Percentiles rank a stretch among this genome's conserved stretches.
Conservation (phyloP, 805 yeast species). For the Debaryomyces hansenii region DNA sequence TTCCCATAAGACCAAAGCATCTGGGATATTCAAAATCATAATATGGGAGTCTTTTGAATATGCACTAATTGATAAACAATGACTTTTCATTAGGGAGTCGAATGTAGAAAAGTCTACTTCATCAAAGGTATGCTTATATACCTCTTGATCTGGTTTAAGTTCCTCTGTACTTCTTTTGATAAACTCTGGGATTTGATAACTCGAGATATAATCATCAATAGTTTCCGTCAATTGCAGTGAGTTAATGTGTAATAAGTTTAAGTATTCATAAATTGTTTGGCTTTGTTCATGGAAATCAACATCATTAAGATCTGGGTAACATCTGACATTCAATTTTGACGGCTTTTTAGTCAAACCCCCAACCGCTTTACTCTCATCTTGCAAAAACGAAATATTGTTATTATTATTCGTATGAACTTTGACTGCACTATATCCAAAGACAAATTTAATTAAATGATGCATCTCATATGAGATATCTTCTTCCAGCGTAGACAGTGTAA, state of each 20-base stretch:
- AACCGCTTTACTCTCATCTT: neutral
- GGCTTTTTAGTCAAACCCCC: neutral
- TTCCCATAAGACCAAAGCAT: neutral
- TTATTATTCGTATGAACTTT: neutral
- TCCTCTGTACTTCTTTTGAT: neutral
- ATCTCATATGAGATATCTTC: neutral
- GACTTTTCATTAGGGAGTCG: neutral
- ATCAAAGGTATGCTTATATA: too few relatives aligned
- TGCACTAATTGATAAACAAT: neutral
- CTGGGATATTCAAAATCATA: neutral
- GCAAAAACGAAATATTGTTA: neutral
- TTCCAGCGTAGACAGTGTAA: neutral
- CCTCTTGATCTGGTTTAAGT: neutral
- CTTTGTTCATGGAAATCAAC: conserved; percentile 3
- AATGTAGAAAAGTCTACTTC: neutral
- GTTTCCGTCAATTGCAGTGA: conserved; percentile 12
- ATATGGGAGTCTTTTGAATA: neutral
- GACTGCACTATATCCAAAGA: neutral
- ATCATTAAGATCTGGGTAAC: neutral
- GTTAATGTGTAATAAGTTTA: conserved; percentile 15
- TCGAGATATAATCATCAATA: conserved; percentile 5
- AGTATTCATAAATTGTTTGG: conserved; percentile 17
- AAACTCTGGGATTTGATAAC: neutral
- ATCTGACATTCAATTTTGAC: neutral
- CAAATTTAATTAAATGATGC: neutral